Percentiles rank a stretch among this genome's conserved stretches.
phyloP scores from a whole-genome alignment of 306 rosid species.

The Cucumis hystrix region DNA sequence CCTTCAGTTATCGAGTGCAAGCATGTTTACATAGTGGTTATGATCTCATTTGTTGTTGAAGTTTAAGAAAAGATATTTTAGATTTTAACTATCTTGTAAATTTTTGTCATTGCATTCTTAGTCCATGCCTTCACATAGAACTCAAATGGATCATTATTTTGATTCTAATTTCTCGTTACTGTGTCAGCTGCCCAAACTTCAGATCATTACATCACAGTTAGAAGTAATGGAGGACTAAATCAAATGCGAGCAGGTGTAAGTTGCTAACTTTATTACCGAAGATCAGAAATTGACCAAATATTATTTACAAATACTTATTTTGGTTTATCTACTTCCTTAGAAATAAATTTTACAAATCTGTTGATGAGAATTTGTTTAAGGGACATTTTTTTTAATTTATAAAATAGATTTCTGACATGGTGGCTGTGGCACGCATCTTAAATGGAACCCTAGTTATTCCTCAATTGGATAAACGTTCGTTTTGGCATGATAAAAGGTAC shows the following conservation, averaged over 20 bases:
- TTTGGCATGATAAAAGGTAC: conserved; percentile 89
- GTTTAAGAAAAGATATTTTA: neutral
- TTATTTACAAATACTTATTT: neutral
- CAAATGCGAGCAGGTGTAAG: conserved; percentile 98
- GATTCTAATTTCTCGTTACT: conserved; percentile 9
- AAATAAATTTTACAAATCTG: neutral
- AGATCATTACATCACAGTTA: conserved; percentile 64
- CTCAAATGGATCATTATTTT: neutral
- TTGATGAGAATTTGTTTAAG: neutral
- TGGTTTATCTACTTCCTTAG: neutral
- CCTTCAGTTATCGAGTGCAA: neutral
- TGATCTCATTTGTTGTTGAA: neutral
- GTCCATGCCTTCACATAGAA: neutral
- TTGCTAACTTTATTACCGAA: conserved; percentile 6
- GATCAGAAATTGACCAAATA: neutral
- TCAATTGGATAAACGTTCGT: conserved; percentile 78
- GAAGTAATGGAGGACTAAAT: conserved; percentile 83
- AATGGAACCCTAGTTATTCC: conserved; percentile 89
- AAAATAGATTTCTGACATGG: conserved; percentile 80
- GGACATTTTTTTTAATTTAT: neutral
- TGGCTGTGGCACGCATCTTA: conserved; percentile 79
- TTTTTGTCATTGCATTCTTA: neutral
- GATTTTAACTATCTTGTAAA: neutral
- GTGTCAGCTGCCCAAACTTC: conserved; percentile 43
- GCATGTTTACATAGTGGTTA: neutral